A percentile compares a stretch with the other conserved stretches of the same genome.
phyloP scores from a whole-genome alignment of 495 filamentous ascomycete species.

The Friedmanniomyces simplex region DNA sequence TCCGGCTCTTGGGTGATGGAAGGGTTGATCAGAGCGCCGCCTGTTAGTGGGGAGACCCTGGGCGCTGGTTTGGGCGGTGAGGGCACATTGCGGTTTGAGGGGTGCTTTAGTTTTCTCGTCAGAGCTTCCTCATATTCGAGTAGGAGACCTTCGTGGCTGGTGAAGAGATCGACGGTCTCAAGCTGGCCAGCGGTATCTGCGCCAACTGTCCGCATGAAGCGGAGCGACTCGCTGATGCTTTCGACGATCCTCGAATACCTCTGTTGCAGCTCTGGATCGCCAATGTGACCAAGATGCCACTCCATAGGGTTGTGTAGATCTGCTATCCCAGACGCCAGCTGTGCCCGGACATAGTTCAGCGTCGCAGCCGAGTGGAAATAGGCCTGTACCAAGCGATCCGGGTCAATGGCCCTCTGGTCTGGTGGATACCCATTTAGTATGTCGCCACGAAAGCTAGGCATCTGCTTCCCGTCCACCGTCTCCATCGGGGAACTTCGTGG shows the following conservation, averaged over 20 bases:
- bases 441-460: conserved; percentile 87
- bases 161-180: conserved; percentile 90
- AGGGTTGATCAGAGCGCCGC: conserved; percentile 5
- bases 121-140: conserved; percentile 89
- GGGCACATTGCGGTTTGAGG: conserved; percentile 27
- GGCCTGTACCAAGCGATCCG: conserved; percentile 71
- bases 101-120: conserved; percentile 64
- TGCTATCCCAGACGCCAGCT: conserved; percentile 78
- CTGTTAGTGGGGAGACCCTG: conserved; percentile 15
- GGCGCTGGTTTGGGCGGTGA: not conserved
- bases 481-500: conserved; percentile 85
- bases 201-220: conserved; percentile 92
- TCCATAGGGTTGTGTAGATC: conserved; percentile 89
- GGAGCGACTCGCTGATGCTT: conserved; percentile 79
- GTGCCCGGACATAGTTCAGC: conserved; percentile 78
- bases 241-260: conserved; percentile 75
- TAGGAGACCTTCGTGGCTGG: conserved; percentile 87
- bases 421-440: conserved; percentile 81
- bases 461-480: conserved; percentile 62
- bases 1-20: conserved; percentile 18
- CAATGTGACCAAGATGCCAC: conserved; percentile 92
- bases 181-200: conserved; percentile 76
- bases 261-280: conserved; percentile 65
- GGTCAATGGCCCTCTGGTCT: conserved; percentile 66
- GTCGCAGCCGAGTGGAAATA: conserved; percentile 95